A percentile compares a stretch with the other conserved stretches of the same genome.
Evolutionary conservation across 2,329 filamentous ascomycete species (phyloP).

Genomic region (Alternaria rosae): DNA sequence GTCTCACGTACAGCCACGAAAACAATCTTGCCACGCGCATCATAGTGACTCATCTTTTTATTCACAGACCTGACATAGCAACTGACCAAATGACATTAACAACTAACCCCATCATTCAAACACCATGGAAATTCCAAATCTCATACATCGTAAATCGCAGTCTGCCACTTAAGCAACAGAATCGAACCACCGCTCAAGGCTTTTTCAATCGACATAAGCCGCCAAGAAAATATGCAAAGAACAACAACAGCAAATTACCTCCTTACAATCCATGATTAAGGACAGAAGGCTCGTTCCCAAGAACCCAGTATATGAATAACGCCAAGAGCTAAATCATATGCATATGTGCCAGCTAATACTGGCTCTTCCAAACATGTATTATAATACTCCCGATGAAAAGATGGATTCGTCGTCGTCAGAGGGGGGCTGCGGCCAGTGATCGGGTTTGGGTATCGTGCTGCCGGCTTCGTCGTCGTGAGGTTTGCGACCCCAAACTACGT

Average conservation of each 20-base stretch:
- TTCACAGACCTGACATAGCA: not conserved
- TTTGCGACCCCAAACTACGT: slow-evolving; percentile 40
- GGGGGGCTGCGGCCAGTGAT: slow-evolving; percentile 27
- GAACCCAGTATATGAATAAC: not conserved
- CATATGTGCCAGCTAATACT: not conserved
- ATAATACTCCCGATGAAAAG: not conserved
- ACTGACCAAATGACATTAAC: not conserved
- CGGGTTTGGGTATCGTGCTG: slow-evolving; percentile 25
- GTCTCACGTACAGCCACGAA: not conserved
- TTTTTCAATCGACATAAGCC: not conserved
- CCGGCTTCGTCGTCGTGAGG: slow-evolving; percentile 26
- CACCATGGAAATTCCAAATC: not conserved
- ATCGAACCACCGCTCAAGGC: not conserved
- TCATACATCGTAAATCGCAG: not conserved
- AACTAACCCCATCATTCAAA: not conserved
- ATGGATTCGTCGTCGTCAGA: not conserved
- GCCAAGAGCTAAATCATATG: not conserved
- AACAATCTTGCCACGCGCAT: not conserved
- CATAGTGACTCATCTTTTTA: not conserved
- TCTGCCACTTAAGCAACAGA: not conserved
- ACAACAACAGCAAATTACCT: not conserved
- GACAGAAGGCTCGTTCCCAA: not conserved
- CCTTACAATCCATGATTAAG: not conserved
- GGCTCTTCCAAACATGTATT: not conserved
- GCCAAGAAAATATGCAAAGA: not conserved